Conservation (phyloP, 2,329 filamentous ascomycete species). For the Domatiomyces globalis region DNA sequence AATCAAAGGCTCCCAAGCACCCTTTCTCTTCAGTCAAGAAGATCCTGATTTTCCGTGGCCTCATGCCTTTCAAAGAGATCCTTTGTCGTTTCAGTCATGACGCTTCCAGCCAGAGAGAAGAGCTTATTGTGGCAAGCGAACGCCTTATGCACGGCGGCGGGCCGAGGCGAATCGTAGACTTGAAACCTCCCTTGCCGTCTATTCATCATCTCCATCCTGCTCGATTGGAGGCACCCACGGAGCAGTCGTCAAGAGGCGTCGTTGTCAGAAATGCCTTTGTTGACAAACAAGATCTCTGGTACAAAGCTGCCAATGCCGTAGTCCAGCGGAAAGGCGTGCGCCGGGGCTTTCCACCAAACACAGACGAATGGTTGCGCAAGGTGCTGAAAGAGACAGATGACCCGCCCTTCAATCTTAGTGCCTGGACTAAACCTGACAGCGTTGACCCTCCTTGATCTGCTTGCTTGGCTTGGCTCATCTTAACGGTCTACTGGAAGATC, state of each 20-base stretch:
- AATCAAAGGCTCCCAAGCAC: background rate
- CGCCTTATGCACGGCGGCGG: background rate
- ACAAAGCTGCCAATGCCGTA: constrained; percentile 1
- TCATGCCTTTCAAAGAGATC: constrained; percentile 1
- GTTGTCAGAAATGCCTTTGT: constrained; percentile 3
- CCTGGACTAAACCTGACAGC: background rate
- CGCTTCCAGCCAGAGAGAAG: background rate
- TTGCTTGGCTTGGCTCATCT: background rate
- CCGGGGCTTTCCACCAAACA: background rate
- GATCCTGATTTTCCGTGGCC: constrained; percentile 3
- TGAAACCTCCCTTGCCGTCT: background rate
- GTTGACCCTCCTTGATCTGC: background rate
- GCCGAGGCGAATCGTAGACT: background rate
- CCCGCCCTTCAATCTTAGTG: background rate
- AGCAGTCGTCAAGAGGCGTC: background rate
- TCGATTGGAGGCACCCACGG: background rate
- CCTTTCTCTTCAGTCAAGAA: constrained; percentile 7
- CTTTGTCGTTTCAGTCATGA: background rate
- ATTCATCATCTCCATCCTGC: constrained; percentile 1
- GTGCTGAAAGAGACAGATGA: background rate
- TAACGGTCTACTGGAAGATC: background rate
- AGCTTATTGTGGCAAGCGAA: background rate
- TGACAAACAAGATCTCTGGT: constrained; percentile 4
- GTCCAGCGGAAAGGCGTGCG: constrained; percentile 1
- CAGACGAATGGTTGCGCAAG: background rate